These are phyloP conservation scores for Phialophora expanda DNA, from an alignment of 2,329 filamentous ascomycete genomes.

Conservation along the genomic window DNA sequence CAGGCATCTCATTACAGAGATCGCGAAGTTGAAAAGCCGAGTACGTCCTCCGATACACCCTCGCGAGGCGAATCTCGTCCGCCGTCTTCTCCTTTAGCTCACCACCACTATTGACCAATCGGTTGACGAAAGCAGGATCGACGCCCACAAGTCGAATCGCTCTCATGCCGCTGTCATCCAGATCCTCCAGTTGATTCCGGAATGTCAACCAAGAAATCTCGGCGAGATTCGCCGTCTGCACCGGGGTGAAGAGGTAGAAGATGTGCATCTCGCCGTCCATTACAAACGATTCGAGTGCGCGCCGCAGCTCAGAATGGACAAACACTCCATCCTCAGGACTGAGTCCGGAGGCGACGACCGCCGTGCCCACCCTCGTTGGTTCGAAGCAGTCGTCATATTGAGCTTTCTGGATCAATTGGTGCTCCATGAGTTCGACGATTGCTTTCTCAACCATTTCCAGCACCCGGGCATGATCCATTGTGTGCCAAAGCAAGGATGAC, in stretches of 20 bases:
- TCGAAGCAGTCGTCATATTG: conserved; percentile 45
- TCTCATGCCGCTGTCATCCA: conserved; percentile 73
- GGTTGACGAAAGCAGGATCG: conserved; percentile 68
- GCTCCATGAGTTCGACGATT: conserved; percentile 61
- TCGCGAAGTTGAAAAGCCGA: conserved; percentile 78
- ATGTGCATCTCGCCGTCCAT: conserved; percentile 83
- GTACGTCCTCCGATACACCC: conserved; percentile 75
- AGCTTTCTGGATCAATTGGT: conserved; percentile 61
- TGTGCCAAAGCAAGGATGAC: conserved; percentile 69
- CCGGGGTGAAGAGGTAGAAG: conserved; percentile 76
- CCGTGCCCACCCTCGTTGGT: conserved; percentile 70
- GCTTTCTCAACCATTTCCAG: conserved; percentile 63
- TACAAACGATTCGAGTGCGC: conserved; percentile 73
- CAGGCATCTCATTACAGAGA: conserved; percentile 75
- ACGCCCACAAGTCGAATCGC: conserved; percentile 72
- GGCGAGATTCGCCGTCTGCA: conserved; percentile 59
- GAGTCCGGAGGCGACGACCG: conserved; percentile 73
- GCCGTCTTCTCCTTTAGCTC: conserved; percentile 66
- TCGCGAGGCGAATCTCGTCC: conserved; percentile 64
- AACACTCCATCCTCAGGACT: conserved; percentile 77
- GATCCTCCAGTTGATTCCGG: conserved; percentile 69
- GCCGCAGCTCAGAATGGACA: conserved; percentile 70
- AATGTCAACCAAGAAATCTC: conserved; percentile 75
- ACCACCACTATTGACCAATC: conserved; percentile 68
- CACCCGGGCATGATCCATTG: conserved; percentile 56